Conservation (phyloP, 768 basidiomycete species). For the Stropharia rugosoannulata region DNA sequence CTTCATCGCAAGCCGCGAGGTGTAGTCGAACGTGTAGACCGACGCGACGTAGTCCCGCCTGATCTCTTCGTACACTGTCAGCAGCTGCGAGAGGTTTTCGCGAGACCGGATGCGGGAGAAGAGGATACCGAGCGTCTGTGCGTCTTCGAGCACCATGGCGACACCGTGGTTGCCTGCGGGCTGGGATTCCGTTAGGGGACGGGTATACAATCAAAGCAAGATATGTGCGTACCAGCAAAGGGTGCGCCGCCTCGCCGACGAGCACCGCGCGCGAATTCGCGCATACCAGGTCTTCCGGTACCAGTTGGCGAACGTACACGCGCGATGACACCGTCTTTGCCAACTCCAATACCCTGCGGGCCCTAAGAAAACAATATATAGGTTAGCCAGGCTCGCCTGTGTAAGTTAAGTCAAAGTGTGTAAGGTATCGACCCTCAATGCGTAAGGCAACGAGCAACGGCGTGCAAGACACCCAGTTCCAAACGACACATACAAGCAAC, state of each 20-base stretch:
- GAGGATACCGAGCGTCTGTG: slow-evolving; percentile 53
- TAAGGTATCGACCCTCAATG: no score
- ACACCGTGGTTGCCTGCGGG: slow-evolving; percentile 50
- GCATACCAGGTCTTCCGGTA: slow-evolving; percentile 50
- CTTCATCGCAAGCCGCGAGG: slow-evolving; percentile 12
- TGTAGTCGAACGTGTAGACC: slow-evolving; percentile 11
- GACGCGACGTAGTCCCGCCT: slow-evolving; percentile 37
- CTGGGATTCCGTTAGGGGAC: slow-evolving; percentile 23
- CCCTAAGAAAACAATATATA: slow-evolving; percentile 16
- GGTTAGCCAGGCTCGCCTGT: background rate
- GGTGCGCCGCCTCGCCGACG: slow-evolving; percentile 58
- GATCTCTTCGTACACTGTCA: slow-evolving; percentile 57
- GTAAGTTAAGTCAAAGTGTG: no score
- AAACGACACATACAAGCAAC: no score
- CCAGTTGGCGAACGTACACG: slow-evolving; percentile 19
- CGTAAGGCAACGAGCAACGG: no score
- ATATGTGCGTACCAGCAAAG: slow-evolving; percentile 39
- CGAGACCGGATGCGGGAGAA: slow-evolving; percentile 47
- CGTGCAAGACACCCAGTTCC: no score
- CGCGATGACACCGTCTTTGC: slow-evolving; percentile 28
- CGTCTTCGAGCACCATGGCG: slow-evolving; percentile 58
- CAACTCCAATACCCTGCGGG: slow-evolving; percentile 31
- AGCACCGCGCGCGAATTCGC: slow-evolving; percentile 41
- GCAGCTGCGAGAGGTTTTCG: slow-evolving; percentile 30
- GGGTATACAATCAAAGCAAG: background rate